A percentile compares a stretch with the other conserved stretches of the same genome.
Evolutionary conservation across 768 basidiomycete genomes (phyloP).

Genomic region (Sporobolomyces pararoseus): DNA sequence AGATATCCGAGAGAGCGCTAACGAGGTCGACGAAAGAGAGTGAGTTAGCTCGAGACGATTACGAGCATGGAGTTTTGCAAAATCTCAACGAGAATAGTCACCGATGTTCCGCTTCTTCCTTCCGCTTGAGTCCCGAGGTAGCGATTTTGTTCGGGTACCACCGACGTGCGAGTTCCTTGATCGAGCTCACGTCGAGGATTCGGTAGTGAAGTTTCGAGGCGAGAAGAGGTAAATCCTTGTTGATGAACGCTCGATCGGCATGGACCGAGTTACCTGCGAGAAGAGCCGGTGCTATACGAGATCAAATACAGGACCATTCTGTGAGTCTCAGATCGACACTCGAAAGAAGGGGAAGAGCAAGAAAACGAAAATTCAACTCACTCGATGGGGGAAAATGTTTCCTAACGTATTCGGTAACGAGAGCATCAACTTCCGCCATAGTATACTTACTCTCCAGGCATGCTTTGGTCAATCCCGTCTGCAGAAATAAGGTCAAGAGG

Average conservation of each 20-base stretch:
- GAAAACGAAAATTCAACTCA: not conserved
- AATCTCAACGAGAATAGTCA: too few species aligned
- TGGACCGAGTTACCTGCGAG: slow-evolving; percentile 36
- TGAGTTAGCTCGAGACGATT: not conserved
- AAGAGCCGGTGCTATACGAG: slow-evolving; percentile 30
- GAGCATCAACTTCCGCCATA: slow-evolving; percentile 46
- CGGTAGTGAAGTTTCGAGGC: slow-evolving; percentile 50
- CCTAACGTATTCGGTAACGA: slow-evolving; percentile 48
- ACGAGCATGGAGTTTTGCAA: too few species aligned
- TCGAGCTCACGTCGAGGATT: slow-evolving; percentile 47
- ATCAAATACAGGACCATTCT: slow-evolving; percentile 40
- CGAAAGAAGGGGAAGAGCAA: too few species aligned
- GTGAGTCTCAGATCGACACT: too few species aligned
- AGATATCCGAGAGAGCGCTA: slow-evolving; percentile 37
- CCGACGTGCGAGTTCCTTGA: slow-evolving; percentile 48
- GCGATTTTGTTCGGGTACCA: slow-evolving; percentile 47
- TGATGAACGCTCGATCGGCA: slow-evolving; percentile 41
- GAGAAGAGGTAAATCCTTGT: slow-evolving; percentile 48
- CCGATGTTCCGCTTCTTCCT: slow-evolving; percentile 38
- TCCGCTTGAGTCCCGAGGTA: slow-evolving; percentile 14
- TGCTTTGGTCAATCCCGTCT: slow-evolving; percentile 49
- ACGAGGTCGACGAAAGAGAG: not conserved
- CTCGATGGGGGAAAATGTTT: slow-evolving; percentile 47
- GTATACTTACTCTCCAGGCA: slow-evolving; percentile 48
- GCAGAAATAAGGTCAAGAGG: too few species aligned